Evolutionary conservation across 306 rosid species (phyloP).

Genomic region (Urtica urens): DNA sequence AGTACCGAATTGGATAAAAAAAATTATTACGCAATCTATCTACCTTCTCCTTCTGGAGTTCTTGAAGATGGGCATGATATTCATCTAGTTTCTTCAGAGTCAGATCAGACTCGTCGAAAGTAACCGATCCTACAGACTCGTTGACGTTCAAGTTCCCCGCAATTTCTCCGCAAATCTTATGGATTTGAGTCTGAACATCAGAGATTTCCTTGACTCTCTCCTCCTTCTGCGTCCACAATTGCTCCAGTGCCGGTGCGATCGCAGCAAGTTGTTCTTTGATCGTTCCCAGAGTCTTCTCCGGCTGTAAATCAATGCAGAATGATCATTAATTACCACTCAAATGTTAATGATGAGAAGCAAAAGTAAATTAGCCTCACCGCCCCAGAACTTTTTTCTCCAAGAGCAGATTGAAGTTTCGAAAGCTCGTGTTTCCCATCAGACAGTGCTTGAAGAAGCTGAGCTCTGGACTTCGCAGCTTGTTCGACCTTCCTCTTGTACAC

Average conservation of each 20-base stretch:
- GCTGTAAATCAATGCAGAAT: constrained; percentile 21
- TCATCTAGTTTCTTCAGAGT: constrained; percentile 80
- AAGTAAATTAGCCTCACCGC: constrained; percentile 22
- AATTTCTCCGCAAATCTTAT: constrained; percentile 90
- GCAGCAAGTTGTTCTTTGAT: constrained; percentile 68
- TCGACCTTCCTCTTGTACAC: constrained; percentile 95
- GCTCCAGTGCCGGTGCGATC: constrained; percentile 80
- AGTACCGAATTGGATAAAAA: constrained; percentile 6
- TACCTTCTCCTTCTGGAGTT: constrained; percentile 97
- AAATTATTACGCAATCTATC: no score
- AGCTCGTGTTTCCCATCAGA: constrained; percentile 75
- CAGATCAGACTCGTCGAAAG: constrained; percentile 68
- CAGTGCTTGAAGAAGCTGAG: constrained; percentile 76
- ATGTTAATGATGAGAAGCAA: neutral
- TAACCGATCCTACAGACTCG: constrained; percentile 34
- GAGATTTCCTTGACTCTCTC: constrained; percentile 79
- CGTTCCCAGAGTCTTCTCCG: constrained; percentile 42
- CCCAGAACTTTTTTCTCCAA: constrained; percentile 56
- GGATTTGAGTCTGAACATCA: constrained; percentile 81
- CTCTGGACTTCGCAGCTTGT: constrained; percentile 91
- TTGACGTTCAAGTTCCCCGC: constrained; percentile 51
- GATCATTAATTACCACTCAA: neutral
- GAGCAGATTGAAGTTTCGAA: constrained; percentile 78
- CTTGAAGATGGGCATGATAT: constrained; percentile 81
- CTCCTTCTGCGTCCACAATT: constrained; percentile 84